Evolutionary conservation across 176 grass and related monocot genomes (phyloP).

Genomic region (Zizania latifolia): DNA sequence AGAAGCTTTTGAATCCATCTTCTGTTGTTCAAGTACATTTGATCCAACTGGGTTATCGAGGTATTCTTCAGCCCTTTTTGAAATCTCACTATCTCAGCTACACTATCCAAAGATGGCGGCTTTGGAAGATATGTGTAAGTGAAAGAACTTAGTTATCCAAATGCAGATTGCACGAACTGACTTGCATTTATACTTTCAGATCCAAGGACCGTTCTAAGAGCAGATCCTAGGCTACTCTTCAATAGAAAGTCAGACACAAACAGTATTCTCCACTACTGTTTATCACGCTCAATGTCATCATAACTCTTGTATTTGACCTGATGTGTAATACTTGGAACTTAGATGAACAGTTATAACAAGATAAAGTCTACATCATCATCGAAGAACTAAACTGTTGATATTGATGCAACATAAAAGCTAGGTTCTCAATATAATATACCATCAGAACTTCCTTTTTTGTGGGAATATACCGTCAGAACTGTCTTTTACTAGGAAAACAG

Average conservation of each 20-base stretch:
- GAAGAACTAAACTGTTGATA: slow-evolving; percentile 10
- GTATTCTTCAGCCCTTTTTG: slow-evolving; percentile 42
- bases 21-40: slow-evolving; percentile 22
- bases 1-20: slow-evolving; percentile 30
- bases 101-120: slow-evolving; percentile 39
- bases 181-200: slow-evolving; percentile 88
- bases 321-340: slow-evolving; percentile 16
- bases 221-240: slow-evolving; percentile 67
- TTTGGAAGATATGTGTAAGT: slow-evolving; percentile 53
- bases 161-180: slow-evolving; percentile 87
- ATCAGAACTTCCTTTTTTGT: too few relatives aligned
- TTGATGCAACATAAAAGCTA: slow-evolving; percentile 5
- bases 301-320: slow-evolving; percentile 86
- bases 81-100: slow-evolving; percentile 41
- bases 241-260: slow-evolving; percentile 81
- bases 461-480: slow-evolving; percentile 13
- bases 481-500: slow-evolving; percentile 1
- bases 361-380: background rate
- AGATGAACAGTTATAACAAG: slow-evolving; percentile 33
- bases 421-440: slow-evolving; percentile 10
- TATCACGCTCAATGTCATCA: slow-evolving; percentile 81
- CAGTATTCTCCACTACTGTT: slow-evolving; percentile 81
- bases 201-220: slow-evolving; percentile 66
- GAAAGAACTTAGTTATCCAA: slow-evolving; percentile 79
- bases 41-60: slow-evolving; percentile 11